Conservation (phyloP, 805 yeast genomes). For the Pichia scutulata region DNA sequence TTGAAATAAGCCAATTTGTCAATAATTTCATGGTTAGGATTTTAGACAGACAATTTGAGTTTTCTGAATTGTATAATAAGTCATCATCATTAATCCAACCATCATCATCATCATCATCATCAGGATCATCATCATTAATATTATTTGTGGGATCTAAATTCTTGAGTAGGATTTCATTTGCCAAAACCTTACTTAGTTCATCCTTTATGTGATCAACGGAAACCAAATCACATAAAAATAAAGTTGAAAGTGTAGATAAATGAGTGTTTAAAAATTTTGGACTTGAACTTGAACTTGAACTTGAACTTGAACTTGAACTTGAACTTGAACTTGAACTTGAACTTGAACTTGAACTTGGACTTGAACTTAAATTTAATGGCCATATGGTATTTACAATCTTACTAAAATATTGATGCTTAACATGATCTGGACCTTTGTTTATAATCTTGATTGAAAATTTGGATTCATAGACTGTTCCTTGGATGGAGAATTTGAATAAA, state of each 20-base stretch:
- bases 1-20: constrained; percentile 43
- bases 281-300: constrained; percentile 34
- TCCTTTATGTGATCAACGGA: constrained; percentile 43
- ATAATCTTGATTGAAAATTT: constrained; percentile 56
- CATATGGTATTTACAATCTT: constrained; percentile 36
- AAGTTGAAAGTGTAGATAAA: constrained; percentile 52
- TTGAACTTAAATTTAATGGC: constrained; percentile 40
- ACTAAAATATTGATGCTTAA: constrained; percentile 32
- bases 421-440: constrained; percentile 33
- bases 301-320: too few relatives aligned
- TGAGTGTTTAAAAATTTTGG: constrained; percentile 42
- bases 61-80: constrained; percentile 7
- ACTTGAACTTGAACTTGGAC: too few relatives aligned
- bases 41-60: constrained; percentile 20
- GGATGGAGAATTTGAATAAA: constrained; percentile 40
- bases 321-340: too few relatives aligned
- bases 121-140: constrained; percentile 24
- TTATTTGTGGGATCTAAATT: constrained; percentile 27
- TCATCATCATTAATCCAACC: constrained; percentile 25
- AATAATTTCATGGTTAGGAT: constrained; percentile 44
- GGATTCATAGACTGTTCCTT: constrained; percentile 55
- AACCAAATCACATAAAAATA: constrained; percentile 42
- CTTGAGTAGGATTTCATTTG: constrained; percentile 52
- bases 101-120: constrained; percentile 17
- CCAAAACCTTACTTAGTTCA: constrained; percentile 51